A percentile compares a stretch with the other conserved stretches of the same genome.
These are phyloP conservation scores for Beauveria rudraprayagi DNA, from an alignment of 2,329 filamentous ascomycete genomes.

Conservation along the genomic window DNA sequence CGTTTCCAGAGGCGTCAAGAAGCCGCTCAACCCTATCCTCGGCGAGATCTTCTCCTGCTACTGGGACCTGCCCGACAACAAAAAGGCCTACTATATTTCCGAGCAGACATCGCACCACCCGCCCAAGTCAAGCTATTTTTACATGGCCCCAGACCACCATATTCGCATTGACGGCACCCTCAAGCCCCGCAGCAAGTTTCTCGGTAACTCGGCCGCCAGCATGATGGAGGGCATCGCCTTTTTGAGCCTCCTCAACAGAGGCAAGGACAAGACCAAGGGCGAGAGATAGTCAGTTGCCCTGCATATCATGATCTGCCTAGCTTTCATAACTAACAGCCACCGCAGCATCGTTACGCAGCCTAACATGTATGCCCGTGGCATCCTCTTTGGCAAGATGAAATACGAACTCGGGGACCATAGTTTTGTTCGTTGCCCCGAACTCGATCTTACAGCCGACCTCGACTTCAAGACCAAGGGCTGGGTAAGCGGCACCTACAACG, in stretches of 20 bases:
- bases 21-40: constrained; percentile 91
- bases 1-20: constrained; percentile 79
- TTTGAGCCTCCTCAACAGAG: constrained; percentile 71
- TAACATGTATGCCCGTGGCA: constrained; percentile 97
- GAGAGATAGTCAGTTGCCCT: constrained; percentile 74
- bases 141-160: constrained; percentile 87
- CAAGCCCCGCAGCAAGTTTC: constrained; percentile 88
- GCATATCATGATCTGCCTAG: too few species aligned
- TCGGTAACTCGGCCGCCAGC: constrained; percentile 95
- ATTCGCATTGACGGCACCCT: constrained; percentile 93
- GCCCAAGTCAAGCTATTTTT: constrained; percentile 98
- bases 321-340: neutral
- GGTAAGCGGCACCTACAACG: constrained; percentile 93
- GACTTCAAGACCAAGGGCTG: constrained; percentile 99
- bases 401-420: constrained; percentile 97
- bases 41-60: constrained; percentile 93
- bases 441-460: constrained; percentile 78
- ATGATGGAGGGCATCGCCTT: constrained; percentile 97
- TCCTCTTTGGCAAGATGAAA: constrained; percentile 98
- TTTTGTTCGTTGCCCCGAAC: constrained; percentile 82
- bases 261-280: constrained; percentile 53
- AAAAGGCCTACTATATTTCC: constrained; percentile 87
- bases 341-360: constrained; percentile 59
- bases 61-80: constrained; percentile 83
- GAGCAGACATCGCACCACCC: constrained; percentile 98